These are phyloP conservation scores for Ascochyta rabiei DNA, from an alignment of 2,329 filamentous ascomycete genomes.

Conservation along the genomic window DNA sequence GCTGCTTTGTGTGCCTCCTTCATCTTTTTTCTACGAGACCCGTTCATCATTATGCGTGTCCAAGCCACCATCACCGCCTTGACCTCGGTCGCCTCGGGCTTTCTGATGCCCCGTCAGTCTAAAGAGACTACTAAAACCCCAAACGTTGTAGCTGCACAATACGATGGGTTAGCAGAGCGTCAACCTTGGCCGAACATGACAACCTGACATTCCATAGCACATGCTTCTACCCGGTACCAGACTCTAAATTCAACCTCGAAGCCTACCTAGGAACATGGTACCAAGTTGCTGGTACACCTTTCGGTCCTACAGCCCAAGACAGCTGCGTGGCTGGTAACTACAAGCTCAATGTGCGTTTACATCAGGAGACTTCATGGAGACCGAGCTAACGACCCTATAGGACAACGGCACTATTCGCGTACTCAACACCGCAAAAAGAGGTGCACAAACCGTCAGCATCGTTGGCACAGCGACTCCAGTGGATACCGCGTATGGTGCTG, in stretches of 20 bases:
- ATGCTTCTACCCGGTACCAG: slow-evolving; percentile 38
- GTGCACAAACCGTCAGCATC: slow-evolving; percentile 21
- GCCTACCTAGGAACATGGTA: slow-evolving; percentile 39
- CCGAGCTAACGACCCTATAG: slow-evolving; percentile 1
- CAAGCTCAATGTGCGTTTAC: slow-evolving; percentile 24
- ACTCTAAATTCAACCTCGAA: slow-evolving; percentile 33
- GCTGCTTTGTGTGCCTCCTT: no score
- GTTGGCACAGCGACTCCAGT: slow-evolving; percentile 33
- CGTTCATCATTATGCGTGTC: slow-evolving; percentile 23
- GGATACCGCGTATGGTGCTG: slow-evolving; percentile 26
- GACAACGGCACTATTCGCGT: slow-evolving; percentile 34
- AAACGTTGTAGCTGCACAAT: slow-evolving; percentile 30
- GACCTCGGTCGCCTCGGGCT: slow-evolving; percentile 23
- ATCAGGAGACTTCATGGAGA: no score
- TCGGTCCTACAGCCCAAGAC: slow-evolving; percentile 33
- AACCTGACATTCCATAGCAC: slow-evolving; percentile 3
- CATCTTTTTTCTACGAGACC: not conserved
- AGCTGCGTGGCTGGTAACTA: slow-evolving; percentile 35
- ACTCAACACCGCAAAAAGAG: slow-evolving; percentile 29
- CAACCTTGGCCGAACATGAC: not conserved
- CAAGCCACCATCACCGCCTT: slow-evolving; percentile 22
- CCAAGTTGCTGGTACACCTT: slow-evolving; percentile 40
- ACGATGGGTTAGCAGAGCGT: slow-evolving; percentile 21
- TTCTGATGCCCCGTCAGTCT: slow-evolving; percentile 20
- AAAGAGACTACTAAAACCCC: slow-evolving; percentile 18